A percentile compares a stretch with the other conserved stretches of the same genome.
These are phyloP conservation scores for Aspergillus puulaauensis DNA, from an alignment of 2,329 filamentous ascomycete species.

Conservation along the genomic window DNA sequence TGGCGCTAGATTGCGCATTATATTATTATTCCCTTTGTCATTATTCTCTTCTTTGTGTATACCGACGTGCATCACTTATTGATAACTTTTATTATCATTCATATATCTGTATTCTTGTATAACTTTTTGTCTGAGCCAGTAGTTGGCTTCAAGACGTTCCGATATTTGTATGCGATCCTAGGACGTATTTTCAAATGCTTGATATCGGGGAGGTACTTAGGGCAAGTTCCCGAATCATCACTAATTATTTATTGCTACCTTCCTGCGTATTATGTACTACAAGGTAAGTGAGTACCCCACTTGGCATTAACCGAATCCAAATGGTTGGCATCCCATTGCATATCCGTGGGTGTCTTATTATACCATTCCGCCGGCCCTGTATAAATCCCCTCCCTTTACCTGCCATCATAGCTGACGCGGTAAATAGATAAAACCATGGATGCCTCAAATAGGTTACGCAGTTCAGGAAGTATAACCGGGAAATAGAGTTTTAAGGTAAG, in stretches of 20 bases:
- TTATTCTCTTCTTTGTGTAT: slow-evolving; percentile 16
- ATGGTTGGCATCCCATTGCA: background rate
- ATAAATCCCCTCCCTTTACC: no score
- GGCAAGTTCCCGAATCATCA: no score
- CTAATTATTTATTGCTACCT: background rate
- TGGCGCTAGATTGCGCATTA: background rate
- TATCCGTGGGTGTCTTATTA: background rate
- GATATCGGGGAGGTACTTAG: background rate
- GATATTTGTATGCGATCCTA: background rate
- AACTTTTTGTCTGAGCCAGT: background rate
- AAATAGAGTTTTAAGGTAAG: background rate
- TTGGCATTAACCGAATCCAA: background rate
- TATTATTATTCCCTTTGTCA: slow-evolving; percentile 1
- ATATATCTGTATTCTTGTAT: background rate
- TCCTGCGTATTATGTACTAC: background rate
- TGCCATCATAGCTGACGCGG: background rate
- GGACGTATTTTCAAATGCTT: background rate
- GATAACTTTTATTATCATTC: background rate
- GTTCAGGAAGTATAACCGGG: background rate
- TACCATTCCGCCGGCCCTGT: no score
- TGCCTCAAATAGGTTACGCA: background rate
- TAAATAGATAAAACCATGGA: background rate
- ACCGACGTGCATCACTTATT: slow-evolving; percentile 13
- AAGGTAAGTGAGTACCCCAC: background rate
- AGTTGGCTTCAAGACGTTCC: background rate